These are phyloP conservation scores for Rhynchospora tenuis DNA, from an alignment of 176 grass and related monocot genomes.

Conservation along the genomic window DNA sequence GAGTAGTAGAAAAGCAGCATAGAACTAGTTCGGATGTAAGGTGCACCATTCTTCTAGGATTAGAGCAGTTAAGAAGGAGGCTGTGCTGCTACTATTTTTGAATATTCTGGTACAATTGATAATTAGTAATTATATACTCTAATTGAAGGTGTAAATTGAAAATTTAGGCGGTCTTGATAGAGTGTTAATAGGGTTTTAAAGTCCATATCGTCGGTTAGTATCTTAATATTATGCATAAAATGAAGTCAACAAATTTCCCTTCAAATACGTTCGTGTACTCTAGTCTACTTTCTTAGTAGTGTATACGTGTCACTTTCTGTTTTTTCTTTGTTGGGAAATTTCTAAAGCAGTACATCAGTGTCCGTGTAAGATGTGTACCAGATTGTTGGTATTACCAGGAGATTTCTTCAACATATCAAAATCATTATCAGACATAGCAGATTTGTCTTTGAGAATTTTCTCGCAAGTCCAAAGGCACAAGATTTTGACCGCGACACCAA, in stretches of 20 bases:
- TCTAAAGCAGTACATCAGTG: neutral
- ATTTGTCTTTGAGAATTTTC: conserved; percentile 12
- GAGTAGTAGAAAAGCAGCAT: no score
- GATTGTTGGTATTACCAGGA: neutral
- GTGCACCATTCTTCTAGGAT: no score
- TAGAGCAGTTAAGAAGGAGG: no score
- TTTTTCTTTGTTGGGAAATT: conserved; percentile 19
- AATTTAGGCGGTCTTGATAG: neutral
- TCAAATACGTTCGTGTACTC: neutral
- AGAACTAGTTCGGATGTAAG: no score
- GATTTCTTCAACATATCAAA: conserved; percentile 7
- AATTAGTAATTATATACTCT: no score
- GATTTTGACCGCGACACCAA: conserved; percentile 1
- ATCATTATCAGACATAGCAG: neutral
- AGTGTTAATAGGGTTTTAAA: neutral
- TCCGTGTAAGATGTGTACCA: neutral
- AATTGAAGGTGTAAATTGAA: neutral
- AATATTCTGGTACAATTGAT: no score
- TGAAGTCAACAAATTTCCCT: conserved; percentile 11
- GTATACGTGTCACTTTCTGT: neutral
- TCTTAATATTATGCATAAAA: neutral
- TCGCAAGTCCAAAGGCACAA: neutral
- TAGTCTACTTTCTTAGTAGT: neutral
- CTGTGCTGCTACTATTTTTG: no score
- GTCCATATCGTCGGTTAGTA: neutral